Percentiles rank a stretch among this genome's conserved stretches.
These are phyloP conservation scores for Discostella pseudostelligera DNA, from an alignment of 108 stramenopile genomes.

Conservation along the genomic window DNA sequence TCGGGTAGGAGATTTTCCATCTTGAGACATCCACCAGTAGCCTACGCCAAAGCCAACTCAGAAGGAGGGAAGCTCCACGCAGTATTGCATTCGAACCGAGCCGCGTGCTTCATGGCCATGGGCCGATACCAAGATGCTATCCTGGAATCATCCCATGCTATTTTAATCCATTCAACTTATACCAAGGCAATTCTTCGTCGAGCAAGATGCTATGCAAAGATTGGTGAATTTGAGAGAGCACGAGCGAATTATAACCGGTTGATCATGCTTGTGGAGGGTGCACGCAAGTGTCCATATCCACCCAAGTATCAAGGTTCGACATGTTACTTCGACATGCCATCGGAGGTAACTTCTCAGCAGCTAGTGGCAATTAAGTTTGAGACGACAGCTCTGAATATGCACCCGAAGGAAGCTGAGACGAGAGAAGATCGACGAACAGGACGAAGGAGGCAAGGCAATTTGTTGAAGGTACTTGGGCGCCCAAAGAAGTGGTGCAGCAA, in stretches of 20 bases:
- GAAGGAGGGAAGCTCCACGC: slow-evolving; percentile 47
- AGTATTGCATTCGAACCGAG: slow-evolving; percentile 48
- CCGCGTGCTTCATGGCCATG: slow-evolving; percentile 43
- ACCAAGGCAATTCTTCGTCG: slow-evolving; percentile 42
- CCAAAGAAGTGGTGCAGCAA: background rate
- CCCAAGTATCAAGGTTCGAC: slow-evolving; percentile 26
- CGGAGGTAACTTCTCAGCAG: slow-evolving; percentile 51
- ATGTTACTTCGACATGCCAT: slow-evolving; percentile 73
- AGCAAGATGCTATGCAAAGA: slow-evolving; percentile 42
- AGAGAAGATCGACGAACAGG: slow-evolving; percentile 12
- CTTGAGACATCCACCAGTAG: slow-evolving; percentile 6
- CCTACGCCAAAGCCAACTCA: background rate
- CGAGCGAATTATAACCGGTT: slow-evolving; percentile 32
- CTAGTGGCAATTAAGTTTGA: slow-evolving; percentile 53
- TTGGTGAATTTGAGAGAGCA: slow-evolving; percentile 22
- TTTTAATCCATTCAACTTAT: slow-evolving; percentile 46
- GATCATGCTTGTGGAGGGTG: slow-evolving; percentile 27
- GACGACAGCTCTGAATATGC: slow-evolving; percentile 43
- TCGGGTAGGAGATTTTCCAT: slow-evolving; percentile 1
- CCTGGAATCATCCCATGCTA: slow-evolving; percentile 41
- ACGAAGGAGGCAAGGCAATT: background rate
- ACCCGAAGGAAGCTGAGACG: slow-evolving; percentile 13
- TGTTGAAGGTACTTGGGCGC: background rate
- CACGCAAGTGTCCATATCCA: slow-evolving; percentile 24
- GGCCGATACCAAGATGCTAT: slow-evolving; percentile 41